Percentiles rank a stretch among this genome's conserved stretches.
Evolutionary conservation across 345 rosid species (phyloP).

Genomic region (Populus deltoides): DNA sequence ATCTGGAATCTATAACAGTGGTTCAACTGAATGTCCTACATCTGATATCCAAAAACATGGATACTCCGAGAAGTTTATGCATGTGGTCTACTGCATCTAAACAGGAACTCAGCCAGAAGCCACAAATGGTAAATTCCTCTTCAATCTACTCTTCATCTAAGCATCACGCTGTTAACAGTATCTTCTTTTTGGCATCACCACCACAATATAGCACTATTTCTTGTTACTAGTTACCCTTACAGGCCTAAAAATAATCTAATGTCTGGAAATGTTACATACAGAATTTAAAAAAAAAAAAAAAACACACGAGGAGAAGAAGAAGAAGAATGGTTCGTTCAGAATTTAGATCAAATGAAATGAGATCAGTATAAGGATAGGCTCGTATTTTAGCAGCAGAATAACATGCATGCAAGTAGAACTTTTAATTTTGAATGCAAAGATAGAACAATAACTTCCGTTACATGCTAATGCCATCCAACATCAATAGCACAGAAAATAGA

Average conservation of each 20-base stretch:
- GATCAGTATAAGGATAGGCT: background rate
- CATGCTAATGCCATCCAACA: background rate
- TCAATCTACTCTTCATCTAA: background rate
- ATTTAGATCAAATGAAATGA: background rate
- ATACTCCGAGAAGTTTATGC: background rate
- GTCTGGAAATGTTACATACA: background rate
- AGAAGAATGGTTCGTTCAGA: background rate
- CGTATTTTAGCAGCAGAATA: background rate
- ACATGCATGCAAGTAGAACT: background rate
- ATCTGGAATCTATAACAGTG: background rate
- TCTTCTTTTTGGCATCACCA: background rate
- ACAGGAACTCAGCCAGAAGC: background rate
- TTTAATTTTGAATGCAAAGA: background rate
- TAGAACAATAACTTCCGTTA: background rate
- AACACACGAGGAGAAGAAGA: too few relatives aligned
- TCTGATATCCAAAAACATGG: background rate
- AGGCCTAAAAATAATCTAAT: background rate
- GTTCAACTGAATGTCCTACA: background rate
- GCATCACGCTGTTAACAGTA: background rate
- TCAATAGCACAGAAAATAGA: background rate
- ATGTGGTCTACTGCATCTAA: background rate
- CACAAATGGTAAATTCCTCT: background rate
- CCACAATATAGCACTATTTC: background rate
- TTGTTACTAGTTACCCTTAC: background rate
- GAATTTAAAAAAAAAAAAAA: background rate